Percentiles rank a stretch among this genome's conserved stretches.
Evolutionary conservation across 768 basidiomycete species (phyloP).

Genomic region (Amanita brunnescens): DNA sequence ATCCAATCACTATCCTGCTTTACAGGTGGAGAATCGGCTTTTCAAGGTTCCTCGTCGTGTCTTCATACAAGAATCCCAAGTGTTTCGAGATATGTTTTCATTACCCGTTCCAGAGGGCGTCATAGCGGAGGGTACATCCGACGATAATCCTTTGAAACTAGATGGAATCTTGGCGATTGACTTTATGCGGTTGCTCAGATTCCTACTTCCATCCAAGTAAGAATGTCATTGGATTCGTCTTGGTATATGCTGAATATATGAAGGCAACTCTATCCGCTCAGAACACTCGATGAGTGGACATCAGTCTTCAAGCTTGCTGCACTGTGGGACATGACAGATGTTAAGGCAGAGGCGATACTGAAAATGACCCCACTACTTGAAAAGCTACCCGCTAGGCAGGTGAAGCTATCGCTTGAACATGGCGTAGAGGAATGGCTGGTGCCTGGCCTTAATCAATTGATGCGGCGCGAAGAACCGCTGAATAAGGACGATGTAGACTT

Average conservation of each 20-base stretch:
- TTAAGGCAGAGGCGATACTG: slow-evolving; percentile 19
- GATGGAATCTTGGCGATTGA: slow-evolving; percentile 18
- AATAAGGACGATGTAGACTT: slow-evolving; percentile 12
- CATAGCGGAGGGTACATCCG: slow-evolving; percentile 18
- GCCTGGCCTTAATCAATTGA: slow-evolving; percentile 15
- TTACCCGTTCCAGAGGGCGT: slow-evolving; percentile 17
- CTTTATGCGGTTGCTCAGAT: slow-evolving; percentile 13
- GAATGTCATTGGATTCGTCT: background rate
- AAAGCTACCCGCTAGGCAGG: slow-evolving; percentile 14
- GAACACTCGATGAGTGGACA: slow-evolving; percentile 19
- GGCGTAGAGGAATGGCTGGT: slow-evolving; percentile 22
- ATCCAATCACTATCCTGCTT: background rate
- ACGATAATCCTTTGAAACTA: slow-evolving; percentile 20
- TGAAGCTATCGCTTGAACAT: slow-evolving; percentile 18
- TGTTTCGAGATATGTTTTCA: slow-evolving; percentile 26
- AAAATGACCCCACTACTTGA: slow-evolving; percentile 13
- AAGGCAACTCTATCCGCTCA: background rate
- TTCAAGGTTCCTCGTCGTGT: slow-evolving; percentile 31
- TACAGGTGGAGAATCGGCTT: slow-evolving; percentile 27
- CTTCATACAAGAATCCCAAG: slow-evolving; percentile 24
- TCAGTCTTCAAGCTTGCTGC: slow-evolving; percentile 24
- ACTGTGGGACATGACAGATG: slow-evolving; percentile 24
- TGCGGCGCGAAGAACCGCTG: slow-evolving; percentile 16
- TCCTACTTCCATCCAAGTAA: slow-evolving; percentile 13
- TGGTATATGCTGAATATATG: background rate